A percentile compares a stretch with the other conserved stretches of the same genome.
Conservation (phyloP, 2,329 filamentous ascomycete species). For the Hypoxylon sp. region DNA sequence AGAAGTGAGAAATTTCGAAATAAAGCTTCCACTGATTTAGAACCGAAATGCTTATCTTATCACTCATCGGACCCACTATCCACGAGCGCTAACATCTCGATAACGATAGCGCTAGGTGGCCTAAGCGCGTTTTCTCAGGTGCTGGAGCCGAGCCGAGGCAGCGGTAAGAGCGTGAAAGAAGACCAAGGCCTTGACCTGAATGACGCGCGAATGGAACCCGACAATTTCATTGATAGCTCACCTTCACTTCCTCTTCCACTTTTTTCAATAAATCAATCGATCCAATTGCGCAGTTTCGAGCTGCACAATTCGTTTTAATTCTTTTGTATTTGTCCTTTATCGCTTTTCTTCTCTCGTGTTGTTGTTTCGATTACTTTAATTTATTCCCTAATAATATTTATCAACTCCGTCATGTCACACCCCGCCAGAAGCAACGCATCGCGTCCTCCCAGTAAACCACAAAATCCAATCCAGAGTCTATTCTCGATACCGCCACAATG, state of each 20-base stretch:
- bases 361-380: slow-evolving; percentile 25
- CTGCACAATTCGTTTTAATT: slow-evolving; percentile 14
- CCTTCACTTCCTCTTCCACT: slow-evolving; percentile 23
- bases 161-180: slow-evolving; percentile 20
- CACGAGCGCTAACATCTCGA: background rate
- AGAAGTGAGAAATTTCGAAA: background rate
- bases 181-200: background rate
- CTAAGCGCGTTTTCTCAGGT: slow-evolving; percentile 15
- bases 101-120: slow-evolving; percentile 13
- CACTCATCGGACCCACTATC: background rate
- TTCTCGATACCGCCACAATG: slow-evolving; percentile 75
- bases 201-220: slow-evolving; percentile 23
- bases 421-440: slow-evolving; percentile 44
- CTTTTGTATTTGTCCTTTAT: slow-evolving; percentile 15
- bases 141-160: slow-evolving; percentile 34
- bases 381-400: slow-evolving; percentile 10
- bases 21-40: background rate
- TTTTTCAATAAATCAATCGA: slow-evolving; percentile 20
- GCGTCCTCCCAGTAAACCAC: slow-evolving; percentile 42
- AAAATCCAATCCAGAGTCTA: slow-evolving; percentile 59
- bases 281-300: slow-evolving; percentile 17
- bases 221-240: slow-evolving; percentile 27
- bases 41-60: slow-evolving; percentile 14
- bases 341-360: slow-evolving; percentile 19
- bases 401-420: slow-evolving; percentile 41